phyloP scores from a whole-genome alignment of 1,284 basidiomycete genomes.

The Golubevia sp. region DNA sequence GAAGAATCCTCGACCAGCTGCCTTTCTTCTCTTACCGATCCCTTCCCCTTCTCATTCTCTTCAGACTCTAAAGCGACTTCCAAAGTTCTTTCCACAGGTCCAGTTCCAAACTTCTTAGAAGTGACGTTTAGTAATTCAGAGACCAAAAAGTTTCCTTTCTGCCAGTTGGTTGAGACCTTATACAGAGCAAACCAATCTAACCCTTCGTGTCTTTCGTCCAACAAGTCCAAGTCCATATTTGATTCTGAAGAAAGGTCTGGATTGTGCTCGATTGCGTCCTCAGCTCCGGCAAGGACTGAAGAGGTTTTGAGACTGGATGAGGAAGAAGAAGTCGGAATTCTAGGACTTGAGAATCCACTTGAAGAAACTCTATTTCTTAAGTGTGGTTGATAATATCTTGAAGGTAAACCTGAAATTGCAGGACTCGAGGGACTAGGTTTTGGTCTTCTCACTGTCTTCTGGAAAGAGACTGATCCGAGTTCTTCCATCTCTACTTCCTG shows the following conservation, averaged over 20 bases:
- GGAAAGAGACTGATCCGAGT: too few species aligned
- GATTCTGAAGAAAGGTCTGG: background rate
- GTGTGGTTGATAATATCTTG: background rate
- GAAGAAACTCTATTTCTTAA: background rate
- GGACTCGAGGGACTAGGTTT: background rate
- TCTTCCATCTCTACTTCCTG: too few species aligned
- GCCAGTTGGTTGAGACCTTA: conserved; percentile 28
- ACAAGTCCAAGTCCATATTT: background rate
- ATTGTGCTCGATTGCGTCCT: too few species aligned
- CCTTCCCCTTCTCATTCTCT: background rate
- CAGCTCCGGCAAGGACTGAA: too few species aligned
- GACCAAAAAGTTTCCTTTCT: conserved; percentile 20
- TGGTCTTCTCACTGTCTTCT: too few species aligned
- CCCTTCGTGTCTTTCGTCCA: conserved; percentile 8
- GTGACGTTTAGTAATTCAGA: conserved; percentile 10
- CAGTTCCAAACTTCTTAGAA: too few species aligned
- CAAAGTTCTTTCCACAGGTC: background rate
- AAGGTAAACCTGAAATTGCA: background rate
- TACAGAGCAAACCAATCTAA: conserved; percentile 31
- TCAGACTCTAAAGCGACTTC: background rate
- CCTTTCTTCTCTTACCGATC: background rate
- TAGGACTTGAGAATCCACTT: background rate
- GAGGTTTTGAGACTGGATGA: background rate
- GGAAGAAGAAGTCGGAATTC: background rate
- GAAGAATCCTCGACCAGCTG: conserved; percentile 5